A percentile compares a stretch with the other conserved stretches of the same genome.
Conservation (phyloP, 176 grass and related monocot genomes). For the Musa troglodytarum region DNA sequence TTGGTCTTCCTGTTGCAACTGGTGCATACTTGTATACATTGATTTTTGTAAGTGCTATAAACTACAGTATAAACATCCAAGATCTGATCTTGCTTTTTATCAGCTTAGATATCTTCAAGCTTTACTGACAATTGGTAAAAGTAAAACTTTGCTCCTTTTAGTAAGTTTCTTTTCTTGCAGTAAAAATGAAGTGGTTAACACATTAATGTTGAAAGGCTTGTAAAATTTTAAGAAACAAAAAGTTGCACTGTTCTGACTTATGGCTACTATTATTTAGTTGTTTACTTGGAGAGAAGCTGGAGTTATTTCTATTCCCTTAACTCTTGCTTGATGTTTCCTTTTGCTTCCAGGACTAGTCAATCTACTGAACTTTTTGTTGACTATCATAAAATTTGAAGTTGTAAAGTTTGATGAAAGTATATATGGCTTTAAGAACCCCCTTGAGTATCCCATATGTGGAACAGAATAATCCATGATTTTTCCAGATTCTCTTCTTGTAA, state of each 20-base stretch:
- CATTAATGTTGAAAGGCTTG: background rate
- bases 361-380: background rate
- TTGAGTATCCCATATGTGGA: background rate
- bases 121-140: background rate
- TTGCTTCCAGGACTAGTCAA: background rate
- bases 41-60: conserved; percentile 68
- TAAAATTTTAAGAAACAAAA: background rate
- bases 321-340: background rate
- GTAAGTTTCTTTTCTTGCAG: background rate
- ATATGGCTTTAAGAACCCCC: background rate
- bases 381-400: background rate
- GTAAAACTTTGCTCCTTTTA: background rate
- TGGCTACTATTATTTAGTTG: background rate
- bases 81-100: background rate
- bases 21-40: conserved; percentile 86
- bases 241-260: background rate
- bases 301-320: background rate
- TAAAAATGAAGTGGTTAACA: background rate
- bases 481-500: background rate
- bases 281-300: background rate
- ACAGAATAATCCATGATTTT: background rate
- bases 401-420: background rate
- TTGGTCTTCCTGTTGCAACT: conserved; percentile 79
- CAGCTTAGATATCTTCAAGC: background rate
- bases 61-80: background rate